phyloP scores from a whole-genome alignment of 2,329 filamentous ascomycete species.

The Pseudopyricularia javanii region DNA sequence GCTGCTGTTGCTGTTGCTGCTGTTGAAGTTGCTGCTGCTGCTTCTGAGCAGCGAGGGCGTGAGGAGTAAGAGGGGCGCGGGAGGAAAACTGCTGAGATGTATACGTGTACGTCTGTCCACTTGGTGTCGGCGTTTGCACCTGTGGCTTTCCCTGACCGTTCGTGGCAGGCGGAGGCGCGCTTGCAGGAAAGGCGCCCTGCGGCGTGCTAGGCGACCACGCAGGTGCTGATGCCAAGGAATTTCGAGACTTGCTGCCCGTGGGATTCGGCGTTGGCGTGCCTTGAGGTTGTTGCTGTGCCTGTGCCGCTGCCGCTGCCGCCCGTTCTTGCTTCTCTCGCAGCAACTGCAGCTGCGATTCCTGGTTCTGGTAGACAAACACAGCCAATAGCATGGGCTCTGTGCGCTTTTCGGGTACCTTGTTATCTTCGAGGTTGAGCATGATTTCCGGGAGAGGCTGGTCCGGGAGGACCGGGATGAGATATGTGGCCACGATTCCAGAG shows the following conservation, averaged over 20 bases:
- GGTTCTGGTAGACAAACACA: constrained; percentile 71
- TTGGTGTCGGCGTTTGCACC: constrained; percentile 16
- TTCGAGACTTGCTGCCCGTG: constrained; percentile 24
- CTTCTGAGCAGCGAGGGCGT: background rate
- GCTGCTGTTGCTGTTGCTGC: constrained; percentile 5
- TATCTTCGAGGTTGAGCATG: constrained; percentile 76
- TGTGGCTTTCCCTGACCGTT: constrained; percentile 11
- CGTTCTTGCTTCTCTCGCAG: background rate
- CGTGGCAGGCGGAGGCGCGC: constrained; percentile 4
- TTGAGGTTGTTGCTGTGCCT: background rate
- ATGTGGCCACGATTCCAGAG: constrained; percentile 75
- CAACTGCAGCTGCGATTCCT: constrained; percentile 17
- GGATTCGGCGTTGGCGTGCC: background rate
- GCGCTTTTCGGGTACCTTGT: constrained; percentile 59
- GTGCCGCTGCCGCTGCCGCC: background rate
- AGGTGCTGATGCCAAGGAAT: constrained; percentile 35
- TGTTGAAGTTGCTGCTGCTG: background rate
- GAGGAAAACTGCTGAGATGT: background rate
- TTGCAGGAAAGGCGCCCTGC: constrained; percentile 21
- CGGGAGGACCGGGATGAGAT: constrained; percentile 73
- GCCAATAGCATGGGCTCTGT: constrained; percentile 69
- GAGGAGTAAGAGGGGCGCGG: background rate
- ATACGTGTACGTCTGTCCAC: constrained; percentile 6
- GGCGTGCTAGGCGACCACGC: constrained; percentile 41
- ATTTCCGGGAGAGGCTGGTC: constrained; percentile 71